Evolutionary conservation across 2,329 filamentous ascomycete species (phyloP), one percentile per base, ranked within the genome.

Genomic region (Neonectria faginata): DNA sequence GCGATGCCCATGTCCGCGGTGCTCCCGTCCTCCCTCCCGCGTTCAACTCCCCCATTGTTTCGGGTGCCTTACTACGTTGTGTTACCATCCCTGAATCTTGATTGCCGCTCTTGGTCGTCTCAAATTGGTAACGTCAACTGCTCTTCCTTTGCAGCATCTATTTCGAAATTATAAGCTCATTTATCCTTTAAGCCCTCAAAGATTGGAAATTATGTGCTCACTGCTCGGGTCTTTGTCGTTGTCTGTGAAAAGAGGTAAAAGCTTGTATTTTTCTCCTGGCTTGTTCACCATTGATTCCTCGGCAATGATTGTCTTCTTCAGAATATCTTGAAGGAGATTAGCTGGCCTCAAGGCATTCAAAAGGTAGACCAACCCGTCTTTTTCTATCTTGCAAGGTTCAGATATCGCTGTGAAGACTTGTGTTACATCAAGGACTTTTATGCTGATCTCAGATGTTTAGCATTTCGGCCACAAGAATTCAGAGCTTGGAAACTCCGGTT

Each of bases 21-120:
- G 11, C 25, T 31, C 18, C 41, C 53, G 11, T 33, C 16, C n/a
- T 7, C 36, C 27, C 53, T 45, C n/a, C 9, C 16, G 27, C 41
- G 29, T 12, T 14, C 9, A 16, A 29, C 33, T 36, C n/a, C 18
- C 16, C 22, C n/a, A 25, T 41, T 29, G 44, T 48, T 47, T 59
- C 50, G 50, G 18, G 41, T 25, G 44, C 11, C 16, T 51, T 3
- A 12, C 31, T 52, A 45, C 18, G 56, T 59, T 59, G 44, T 52
- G 58, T 51, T 29, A 14, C 31, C 29, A 60, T 47, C 12, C 45
- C 8, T 50, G n/a, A 12, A 5, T 33, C 16, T 11, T 16, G 16
- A n/a, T 27, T 33, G 4, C 5, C 16, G 8, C 14, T 18, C 29
- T 20, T 20, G n/a, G n/a, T 22, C 3, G 14, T 4, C n/a, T 51